Percentiles rank a stretch among this genome's conserved stretches.
phyloP scores from a whole-genome alignment of 2,329 filamentous ascomycete genomes.

The Epichloe gansuensis region DNA sequence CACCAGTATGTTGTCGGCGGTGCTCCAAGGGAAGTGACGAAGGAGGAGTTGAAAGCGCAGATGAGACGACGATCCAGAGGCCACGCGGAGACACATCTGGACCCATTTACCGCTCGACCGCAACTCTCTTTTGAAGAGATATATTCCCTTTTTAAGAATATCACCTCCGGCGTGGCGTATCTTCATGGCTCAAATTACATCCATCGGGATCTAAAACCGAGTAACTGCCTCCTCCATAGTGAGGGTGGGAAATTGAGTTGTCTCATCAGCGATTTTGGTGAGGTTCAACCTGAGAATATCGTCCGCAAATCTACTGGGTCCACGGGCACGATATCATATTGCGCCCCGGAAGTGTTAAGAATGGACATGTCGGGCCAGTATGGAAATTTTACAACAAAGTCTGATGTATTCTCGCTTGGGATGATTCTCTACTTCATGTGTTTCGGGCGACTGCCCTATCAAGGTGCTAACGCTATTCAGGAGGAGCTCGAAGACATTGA shows the following conservation, averaged over 20 bases:
- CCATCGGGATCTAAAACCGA: constrained; percentile 89
- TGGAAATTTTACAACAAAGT: constrained; percentile 92
- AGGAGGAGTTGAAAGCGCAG: constrained; percentile 79
- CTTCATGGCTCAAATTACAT: constrained; percentile 88
- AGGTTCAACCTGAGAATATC: constrained; percentile 76
- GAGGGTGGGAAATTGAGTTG: constrained; percentile 61
- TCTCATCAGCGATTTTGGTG: constrained; percentile 93
- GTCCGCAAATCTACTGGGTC: constrained; percentile 81
- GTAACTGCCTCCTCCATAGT: constrained; percentile 80
- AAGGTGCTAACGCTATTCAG: constrained; percentile 67
- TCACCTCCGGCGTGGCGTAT: constrained; percentile 82
- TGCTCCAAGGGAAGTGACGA: constrained; percentile 49
- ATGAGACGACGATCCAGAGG: constrained; percentile 73
- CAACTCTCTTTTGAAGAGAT: constrained; percentile 72
- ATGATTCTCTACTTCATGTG: constrained; percentile 99
- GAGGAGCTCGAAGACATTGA: constrained; percentile 91
- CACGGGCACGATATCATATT: constrained; percentile 95
- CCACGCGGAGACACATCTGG: constrained; percentile 48
- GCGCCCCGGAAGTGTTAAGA: constrained; percentile 82
- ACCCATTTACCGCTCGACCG: constrained; percentile 29
- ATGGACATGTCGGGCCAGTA: constrained; percentile 56
- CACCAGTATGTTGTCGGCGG: constrained; percentile 74
- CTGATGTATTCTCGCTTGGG: constrained; percentile 92
- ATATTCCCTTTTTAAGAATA: constrained; percentile 91
- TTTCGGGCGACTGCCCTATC: constrained; percentile 79